These are phyloP conservation scores for Linnemannia schmuckeri DNA, from an alignment of 192 early-diverging fungal species.

Conservation along the genomic window DNA sequence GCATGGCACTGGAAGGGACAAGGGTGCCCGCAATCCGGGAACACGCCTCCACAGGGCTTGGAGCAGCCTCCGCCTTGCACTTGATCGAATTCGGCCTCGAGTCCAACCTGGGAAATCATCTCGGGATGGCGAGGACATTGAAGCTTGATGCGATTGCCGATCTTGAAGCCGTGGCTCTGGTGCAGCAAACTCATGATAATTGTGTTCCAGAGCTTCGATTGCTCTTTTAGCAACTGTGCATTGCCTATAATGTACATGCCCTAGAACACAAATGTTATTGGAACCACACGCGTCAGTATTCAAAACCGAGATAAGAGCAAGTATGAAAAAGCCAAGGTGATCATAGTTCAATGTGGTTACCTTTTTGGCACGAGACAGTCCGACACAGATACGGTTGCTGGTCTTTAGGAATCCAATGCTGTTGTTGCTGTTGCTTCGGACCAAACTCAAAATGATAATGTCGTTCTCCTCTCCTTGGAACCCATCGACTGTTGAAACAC, in stretches of 20 bases:
- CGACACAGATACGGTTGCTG: constrained; percentile 68
- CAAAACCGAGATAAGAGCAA: background rate
- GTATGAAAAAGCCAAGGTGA: background rate
- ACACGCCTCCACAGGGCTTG: constrained; percentile 42
- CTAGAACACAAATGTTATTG: constrained; percentile 17
- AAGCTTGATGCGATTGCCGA: constrained; percentile 58
- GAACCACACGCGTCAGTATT: background rate
- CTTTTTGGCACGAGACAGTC: constrained; percentile 68
- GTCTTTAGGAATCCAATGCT: constrained; percentile 88
- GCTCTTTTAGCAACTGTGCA: constrained; percentile 56
- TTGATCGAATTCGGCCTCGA: constrained; percentile 60
- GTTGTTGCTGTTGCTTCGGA: constrained; percentile 89
- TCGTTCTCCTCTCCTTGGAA: constrained; percentile 99
- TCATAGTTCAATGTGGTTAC: constrained; percentile 16
- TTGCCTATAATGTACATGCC: constrained; percentile 72
- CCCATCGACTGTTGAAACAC: constrained; percentile 94
- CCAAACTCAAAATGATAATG: constrained; percentile 95
- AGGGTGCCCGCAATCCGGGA: constrained; percentile 55
- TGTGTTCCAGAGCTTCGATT: constrained; percentile 62
- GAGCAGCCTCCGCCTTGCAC: constrained; percentile 64
- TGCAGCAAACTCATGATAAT: constrained; percentile 54
- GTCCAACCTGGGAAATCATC: constrained; percentile 45
- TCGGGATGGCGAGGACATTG: constrained; percentile 58
- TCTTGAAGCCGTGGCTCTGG: constrained; percentile 17
- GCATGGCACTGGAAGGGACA: constrained; percentile 40